Base-by-base conservation (phyloP, 208 protist genomes). In the Angomonas desouzai region DNA sequence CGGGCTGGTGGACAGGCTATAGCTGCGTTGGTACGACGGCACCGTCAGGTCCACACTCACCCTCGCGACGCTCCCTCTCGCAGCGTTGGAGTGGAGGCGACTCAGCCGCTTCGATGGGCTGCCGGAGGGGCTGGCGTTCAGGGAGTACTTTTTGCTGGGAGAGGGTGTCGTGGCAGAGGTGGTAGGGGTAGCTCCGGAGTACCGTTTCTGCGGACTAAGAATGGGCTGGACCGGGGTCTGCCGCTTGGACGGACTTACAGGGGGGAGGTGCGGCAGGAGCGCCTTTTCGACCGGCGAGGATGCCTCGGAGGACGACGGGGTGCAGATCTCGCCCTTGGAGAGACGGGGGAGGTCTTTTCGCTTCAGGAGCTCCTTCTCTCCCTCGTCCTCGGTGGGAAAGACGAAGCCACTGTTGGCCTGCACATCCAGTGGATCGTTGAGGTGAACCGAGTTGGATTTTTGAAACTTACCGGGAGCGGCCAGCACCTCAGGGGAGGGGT, bases 1-100 rank as follows among this genome's bases (percentile, higher is more conserved):
- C 6, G 51, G 68, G n/a, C 69, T 62, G 0, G 53, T 28, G 28
- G 33, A 27, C 11, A 81, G 69, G 30, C 20, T 68, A 65, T 81
- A 80, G 3, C n/a, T 55, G 6, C 74, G 61, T 23, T 48, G 64
- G 68, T 81, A 85, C 28, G 64, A 55, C 10, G 72, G 40, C 0
- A 43, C n/a, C 20, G 29, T 62, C 43, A 33, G 34, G 7, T 60
- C 55, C 55, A 36, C 30, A 11, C 29, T 34, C 2, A 28, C 48
- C 7, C 36, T 6, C 9, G 18, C 10, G 20, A 13, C 45, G 20
- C 20, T 23, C 20, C 3, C 45, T 6, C 4, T 51, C 20, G n/a
- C n/a, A n/a, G n/a, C n/a, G n/a, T n/a, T n/a, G n/a, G 45, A 51
- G 3, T 13, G 18, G 20, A 51, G 45, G n/a, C 45, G 45, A 51